Percentiles rank a stretch among this genome's conserved stretches.
These are phyloP conservation scores for Lichina pygmaea DNA, from an alignment of 495 filamentous ascomycete species.

Conservation along the genomic window DNA sequence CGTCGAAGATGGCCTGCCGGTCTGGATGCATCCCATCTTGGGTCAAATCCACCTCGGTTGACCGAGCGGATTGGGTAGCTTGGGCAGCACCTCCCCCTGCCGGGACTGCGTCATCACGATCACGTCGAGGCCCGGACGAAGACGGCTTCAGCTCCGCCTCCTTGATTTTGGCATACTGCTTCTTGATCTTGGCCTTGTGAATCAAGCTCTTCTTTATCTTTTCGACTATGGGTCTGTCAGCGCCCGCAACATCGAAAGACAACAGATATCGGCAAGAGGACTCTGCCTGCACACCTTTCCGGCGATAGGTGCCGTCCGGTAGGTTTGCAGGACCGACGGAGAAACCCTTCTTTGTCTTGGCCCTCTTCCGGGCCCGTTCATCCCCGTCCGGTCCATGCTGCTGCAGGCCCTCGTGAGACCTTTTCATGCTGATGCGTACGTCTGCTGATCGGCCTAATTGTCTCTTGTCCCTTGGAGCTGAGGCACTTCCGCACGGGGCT, in stretches of 20 bases:
- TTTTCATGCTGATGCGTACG: conserved; percentile 22
- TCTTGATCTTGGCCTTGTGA: conserved; percentile 81
- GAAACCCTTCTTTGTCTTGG: conserved; percentile 36
- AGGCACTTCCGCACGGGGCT: no score
- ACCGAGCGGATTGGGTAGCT: no score
- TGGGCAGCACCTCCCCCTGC: conserved; percentile 5
- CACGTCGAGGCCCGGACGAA: conserved; percentile 6
- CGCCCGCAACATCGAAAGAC: background rate
- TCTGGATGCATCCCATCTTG: conserved; percentile 41
- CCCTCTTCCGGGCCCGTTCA: conserved; percentile 18
- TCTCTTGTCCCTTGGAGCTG: background rate
- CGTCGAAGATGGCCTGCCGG: conserved; percentile 37
- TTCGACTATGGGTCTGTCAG: conserved; percentile 28
- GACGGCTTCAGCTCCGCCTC: conserved; percentile 11
- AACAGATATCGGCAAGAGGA: conserved; percentile 3
- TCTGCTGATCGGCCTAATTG: conserved; percentile 2
- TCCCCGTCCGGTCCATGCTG: conserved; percentile 12
- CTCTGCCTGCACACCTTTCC: conserved; percentile 36
- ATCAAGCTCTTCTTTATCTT: conserved; percentile 85
- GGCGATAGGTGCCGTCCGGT: conserved; percentile 72
- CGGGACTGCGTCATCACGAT: conserved; percentile 1
- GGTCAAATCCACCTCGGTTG: conserved; percentile 8
- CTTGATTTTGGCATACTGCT: conserved; percentile 74
- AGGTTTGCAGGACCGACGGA: conserved; percentile 75
- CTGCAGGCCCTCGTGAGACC: conserved; percentile 30